Base-by-base conservation (phyloP, 805 yeast species). In the Blastobotrys parvus region DNA sequence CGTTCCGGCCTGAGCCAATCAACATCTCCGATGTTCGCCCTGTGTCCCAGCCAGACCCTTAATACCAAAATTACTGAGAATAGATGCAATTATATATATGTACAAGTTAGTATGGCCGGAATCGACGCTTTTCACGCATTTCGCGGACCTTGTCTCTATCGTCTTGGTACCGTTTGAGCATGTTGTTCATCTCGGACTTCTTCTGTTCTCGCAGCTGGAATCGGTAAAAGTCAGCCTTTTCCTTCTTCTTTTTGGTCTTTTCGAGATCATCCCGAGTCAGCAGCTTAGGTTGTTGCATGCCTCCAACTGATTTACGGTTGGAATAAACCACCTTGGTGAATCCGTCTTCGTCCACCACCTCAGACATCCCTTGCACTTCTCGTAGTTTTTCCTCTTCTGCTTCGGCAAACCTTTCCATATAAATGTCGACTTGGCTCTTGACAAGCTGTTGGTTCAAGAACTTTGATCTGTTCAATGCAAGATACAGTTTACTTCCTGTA, bases 131-230 rank as follows among this genome's bases (percentile, higher is more conserved):
- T 51, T 83, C 88, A 60, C 75, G 85, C 80, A 92, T 78, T 47
- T 72, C 64, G 52, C 74, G 75, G 42, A 92, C 84, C 61, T 80
- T 80, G 54, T 81, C 90, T 67, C 92, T 97, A 63, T 92, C 99
- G 48, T 78, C 79, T 61, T 85, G 87, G 67, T 89, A 92, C 60
- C 88, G 86, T 45, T 64, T 69, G 58, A 92, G 70, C 58, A 92
- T 69, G 43, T 85, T 88, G 59, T 86, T 85, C 85, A 92, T 87
- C 63, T 90, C 95, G 49, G 74, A 77, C 70, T 92, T 92, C 74
- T 89, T 90, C 57, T 78, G 75, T 61, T 92, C 95, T 64, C 99
- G 80, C 53, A 92, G 76, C 68, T 92, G 99, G 77, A 89, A 92
- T 56, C 95, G 74, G 70, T 92, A 92, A 70, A 92, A 92, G 65